Evolutionary conservation across 805 yeast genomes (phyloP), one percentile per base, ranked within the genome.

Genomic region (Wickerhamomyces hampshirensis): DNA sequence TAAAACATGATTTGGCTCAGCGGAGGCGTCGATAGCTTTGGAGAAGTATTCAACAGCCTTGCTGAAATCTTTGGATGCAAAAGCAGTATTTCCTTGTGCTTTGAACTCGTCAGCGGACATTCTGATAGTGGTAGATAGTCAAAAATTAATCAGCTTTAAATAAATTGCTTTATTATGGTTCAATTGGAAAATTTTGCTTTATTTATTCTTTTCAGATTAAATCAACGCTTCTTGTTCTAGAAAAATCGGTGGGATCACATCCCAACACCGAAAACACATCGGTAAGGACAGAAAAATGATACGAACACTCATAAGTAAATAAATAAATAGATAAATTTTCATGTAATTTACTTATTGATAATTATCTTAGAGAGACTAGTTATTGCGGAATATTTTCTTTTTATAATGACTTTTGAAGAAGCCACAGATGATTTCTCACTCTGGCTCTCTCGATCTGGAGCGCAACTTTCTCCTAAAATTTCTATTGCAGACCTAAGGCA

Each of bases 1-100:
- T 37, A 93, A 70, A 13, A 93, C 97, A 58, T 91, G 97, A 62
- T 91, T 93, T 44, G 97, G 95, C 5, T 71, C 46, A 30, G 80
- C 69, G 0, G 96, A 79, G 11, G 75, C 86, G 30, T 78, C 94
- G 53, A 91, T 93, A 23, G 97, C 98, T 59, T 84, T 73, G 14
- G 91, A 65, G 65, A 93, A 93, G 35, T 68, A 62, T 24, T 83
- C 95, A 39, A 83, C 76, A 28, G 98, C 98, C 48, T 77, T 71
- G 16, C 68, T 66, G 59, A 76, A 93, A 37, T 91, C 86, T 63
- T 93, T 91, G 35, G 88, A 85, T 17, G 87, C 77, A 58, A 93
- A 93, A 30, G 87, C 93, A 46, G 87, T 83, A 67, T 93, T 93
- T 51, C 98, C 98, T 63, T 86, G 81, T 18, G 94, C 84, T 66